phyloP scores from a whole-genome alignment of 1,284 basidiomycete species.

The Tilletia caries region DNA sequence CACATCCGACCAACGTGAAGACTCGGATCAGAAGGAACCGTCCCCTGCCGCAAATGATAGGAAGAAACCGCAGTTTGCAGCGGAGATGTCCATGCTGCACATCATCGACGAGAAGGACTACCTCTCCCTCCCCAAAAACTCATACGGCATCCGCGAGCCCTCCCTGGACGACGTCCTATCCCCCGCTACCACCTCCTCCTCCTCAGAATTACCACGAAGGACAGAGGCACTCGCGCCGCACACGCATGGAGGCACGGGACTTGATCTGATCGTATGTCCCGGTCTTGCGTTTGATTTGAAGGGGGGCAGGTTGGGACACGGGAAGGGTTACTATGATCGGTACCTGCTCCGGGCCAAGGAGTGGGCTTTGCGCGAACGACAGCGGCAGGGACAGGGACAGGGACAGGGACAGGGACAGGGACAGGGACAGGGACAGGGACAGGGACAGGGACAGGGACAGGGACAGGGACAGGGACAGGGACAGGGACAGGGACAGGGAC shows the following conservation, averaged over 20 bases:
- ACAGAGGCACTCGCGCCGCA: background rate
- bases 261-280: slow-evolving; percentile 56
- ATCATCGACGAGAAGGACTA: slow-evolving; percentile 44
- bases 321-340: slow-evolving; percentile 56
- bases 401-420: slow-evolving; percentile 17
- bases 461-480: slow-evolving; percentile 16
- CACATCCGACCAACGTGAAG: slow-evolving; percentile 14
- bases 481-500: background rate
- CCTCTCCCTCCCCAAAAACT: slow-evolving; percentile 47
- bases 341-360: slow-evolving; percentile 40
- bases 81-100: slow-evolving; percentile 55
- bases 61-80: slow-evolving; percentile 28
- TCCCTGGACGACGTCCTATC: slow-evolving; percentile 28
- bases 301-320: slow-evolving; percentile 54
- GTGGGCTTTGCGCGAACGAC: slow-evolving; percentile 24
- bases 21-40: background rate
- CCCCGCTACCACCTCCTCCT: background rate
- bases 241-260: slow-evolving; percentile 37
- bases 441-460: slow-evolving; percentile 9
- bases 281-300: slow-evolving; percentile 53
- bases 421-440: slow-evolving; percentile 10
- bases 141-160: slow-evolving; percentile 55
- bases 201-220: background rate
- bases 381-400: background rate
- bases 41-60: slow-evolving; percentile 13